Percentiles rank a stretch among this genome's conserved stretches.
These are phyloP conservation scores for Leucosporidium yakuticum DNA, from an alignment of 768 basidiomycete species.

Conservation along the genomic window DNA sequence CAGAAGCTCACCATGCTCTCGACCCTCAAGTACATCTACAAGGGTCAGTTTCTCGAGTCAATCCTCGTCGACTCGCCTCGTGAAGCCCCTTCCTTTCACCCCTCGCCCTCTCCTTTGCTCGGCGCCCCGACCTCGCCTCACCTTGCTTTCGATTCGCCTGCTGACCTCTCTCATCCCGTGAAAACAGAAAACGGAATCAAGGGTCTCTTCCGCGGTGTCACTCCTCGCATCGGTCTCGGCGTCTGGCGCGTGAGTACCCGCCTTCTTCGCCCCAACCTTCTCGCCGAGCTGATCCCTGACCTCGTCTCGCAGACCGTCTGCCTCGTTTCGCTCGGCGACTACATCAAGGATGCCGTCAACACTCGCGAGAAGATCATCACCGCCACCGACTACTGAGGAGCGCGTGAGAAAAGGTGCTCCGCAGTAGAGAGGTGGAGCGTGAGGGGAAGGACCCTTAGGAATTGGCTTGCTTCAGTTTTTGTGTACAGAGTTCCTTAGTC, in stretches of 20 bases:
- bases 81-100: too few relatives aligned
- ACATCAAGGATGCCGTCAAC: too few relatives aligned
- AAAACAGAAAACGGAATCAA: conserved; percentile 69
- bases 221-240: conserved; percentile 89
- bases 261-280: not conserved
- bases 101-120: too few relatives aligned
- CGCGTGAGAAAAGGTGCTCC: too few relatives aligned
- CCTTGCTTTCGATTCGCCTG: not conserved
- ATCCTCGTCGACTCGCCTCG: too few relatives aligned
- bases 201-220: conserved; percentile 93
- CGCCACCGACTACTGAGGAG: too few relatives aligned
- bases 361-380: too few relatives aligned
- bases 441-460: too few relatives aligned
- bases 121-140: not conserved
- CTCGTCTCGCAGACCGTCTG: conserved; percentile 64
- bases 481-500: too few relatives aligned
- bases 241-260: conserved; percentile 54
- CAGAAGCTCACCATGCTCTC: conserved; percentile 75
- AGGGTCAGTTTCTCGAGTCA: conserved; percentile 45
- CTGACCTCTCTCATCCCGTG: too few relatives aligned
- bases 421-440: too few relatives aligned
- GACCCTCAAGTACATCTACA: conserved; percentile 85
- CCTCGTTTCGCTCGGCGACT: conserved; percentile 59
- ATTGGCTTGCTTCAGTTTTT: too few relatives aligned
- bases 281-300: not conserved